Base-by-base conservation (phyloP, 805 yeast genomes). In the Cyberlindnera suaveolens region DNA sequence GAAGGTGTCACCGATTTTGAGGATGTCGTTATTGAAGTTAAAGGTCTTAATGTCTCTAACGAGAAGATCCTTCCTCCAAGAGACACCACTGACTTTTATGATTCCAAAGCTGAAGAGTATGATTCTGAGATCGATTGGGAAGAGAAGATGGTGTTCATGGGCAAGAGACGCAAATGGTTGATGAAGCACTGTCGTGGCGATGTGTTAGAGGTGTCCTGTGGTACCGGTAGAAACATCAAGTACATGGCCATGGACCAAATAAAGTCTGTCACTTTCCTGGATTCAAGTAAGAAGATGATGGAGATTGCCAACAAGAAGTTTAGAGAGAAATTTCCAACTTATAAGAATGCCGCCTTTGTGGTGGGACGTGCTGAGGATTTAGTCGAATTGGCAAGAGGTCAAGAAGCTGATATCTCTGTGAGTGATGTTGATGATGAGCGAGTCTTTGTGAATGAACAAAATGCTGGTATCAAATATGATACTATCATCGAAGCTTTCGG, bases 401-500 rank as follows among this genome's bases (percentile, higher is more conserved):
- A 63, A 6, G 60, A 57, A 47, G 38, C 45, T 35, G 31, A 41
- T 4, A 50, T 56, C 18, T 11, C 38, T 1, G 58, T 52, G 15
- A 53, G 53, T 5, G 58, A 52, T 32, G 53, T 55, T 23, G 58
- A 58, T n/a, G 50, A 52, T 9, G 45, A 57, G 6, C 49, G 46
- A 5, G 47, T 62, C 14, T 46, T 53, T 4, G 45, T 60, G 18
- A 49, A 56, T n/a, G 49, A 52, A n/a, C 45, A 52, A 40, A 52
- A 52, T 23, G 48, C 60, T 3, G 51, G 55, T 2, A 71, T 83
- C 46, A 80, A 80, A 57, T 93, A 91, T 60, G 99, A 93, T 60
- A 90, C 97, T 0, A 83, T 93, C 19, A 74, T 86, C 38, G 98
- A 93, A 63, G 86, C 97, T 0, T 93, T 93, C 66, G 99, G 99